Conservation (phyloP, 768 basidiomycete species). For the Saitozyma podzolica region DNA sequence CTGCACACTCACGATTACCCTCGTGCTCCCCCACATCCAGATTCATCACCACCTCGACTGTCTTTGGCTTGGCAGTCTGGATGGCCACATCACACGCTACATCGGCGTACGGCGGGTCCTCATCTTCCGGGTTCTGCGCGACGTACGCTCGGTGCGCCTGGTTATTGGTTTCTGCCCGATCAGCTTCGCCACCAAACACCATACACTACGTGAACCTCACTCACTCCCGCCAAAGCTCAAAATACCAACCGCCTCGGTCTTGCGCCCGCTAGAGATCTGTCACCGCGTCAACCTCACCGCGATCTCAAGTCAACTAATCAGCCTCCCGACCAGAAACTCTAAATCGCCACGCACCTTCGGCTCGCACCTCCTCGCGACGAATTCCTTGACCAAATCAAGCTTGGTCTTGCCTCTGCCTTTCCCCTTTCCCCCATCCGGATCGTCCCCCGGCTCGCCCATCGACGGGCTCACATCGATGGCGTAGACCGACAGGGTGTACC, state of each 20-base stretch:
- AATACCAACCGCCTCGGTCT: slow-evolving; percentile 92
- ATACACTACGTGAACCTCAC: slow-evolving; percentile 10
- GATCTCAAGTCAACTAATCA: neutral
- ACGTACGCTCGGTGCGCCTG: slow-evolving; percentile 40
- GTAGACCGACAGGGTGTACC: slow-evolving; percentile 58
- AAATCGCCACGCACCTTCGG: slow-evolving; percentile 67
- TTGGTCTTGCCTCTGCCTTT: slow-evolving; percentile 67
- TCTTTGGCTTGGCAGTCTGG: slow-evolving; percentile 48
- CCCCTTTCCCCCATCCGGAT: slow-evolving; percentile 59
- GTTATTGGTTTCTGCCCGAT: slow-evolving; percentile 47
- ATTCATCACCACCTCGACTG: slow-evolving; percentile 46
- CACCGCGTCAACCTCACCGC: no score
- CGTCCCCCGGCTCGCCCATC: slow-evolving; percentile 68
- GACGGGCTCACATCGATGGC: slow-evolving; percentile 83
- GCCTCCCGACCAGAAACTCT: neutral
- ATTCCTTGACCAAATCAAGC: slow-evolving; percentile 79
- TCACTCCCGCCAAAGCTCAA: slow-evolving; percentile 80
- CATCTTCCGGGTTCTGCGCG: slow-evolving; percentile 40
- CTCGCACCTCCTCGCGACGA: slow-evolving; percentile 84
- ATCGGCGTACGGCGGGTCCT: slow-evolving; percentile 38
- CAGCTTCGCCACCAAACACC: neutral
- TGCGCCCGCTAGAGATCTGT: slow-evolving; percentile 85
- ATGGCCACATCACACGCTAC: slow-evolving; percentile 46
- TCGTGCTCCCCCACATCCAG: slow-evolving; percentile 41
- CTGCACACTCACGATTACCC: slow-evolving; percentile 47